phyloP scores from a whole-genome alignment of 2,329 filamentous ascomycete species.

The Epichloe scottii region DNA sequence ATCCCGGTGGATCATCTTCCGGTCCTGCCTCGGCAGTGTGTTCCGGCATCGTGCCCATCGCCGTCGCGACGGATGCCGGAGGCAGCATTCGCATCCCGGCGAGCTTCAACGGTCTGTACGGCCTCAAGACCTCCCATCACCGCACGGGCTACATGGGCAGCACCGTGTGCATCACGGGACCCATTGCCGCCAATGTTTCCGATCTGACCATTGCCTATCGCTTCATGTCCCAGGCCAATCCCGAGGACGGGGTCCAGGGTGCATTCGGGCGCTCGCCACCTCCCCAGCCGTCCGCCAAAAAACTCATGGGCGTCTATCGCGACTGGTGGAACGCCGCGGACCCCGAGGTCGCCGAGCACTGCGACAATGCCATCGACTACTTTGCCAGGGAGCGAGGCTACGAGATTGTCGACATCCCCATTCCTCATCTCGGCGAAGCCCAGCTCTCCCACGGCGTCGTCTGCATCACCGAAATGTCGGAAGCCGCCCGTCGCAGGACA shows the following conservation, averaged over 20 bases:
- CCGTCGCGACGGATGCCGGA: conserved; percentile 63
- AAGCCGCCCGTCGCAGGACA: conserved; percentile 29
- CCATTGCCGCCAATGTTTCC: conserved; percentile 61
- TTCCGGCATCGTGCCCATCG: conserved; percentile 61
- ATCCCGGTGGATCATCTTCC: conserved; percentile 69
- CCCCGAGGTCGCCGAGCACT: conserved; percentile 46
- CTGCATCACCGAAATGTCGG: conserved; percentile 60
- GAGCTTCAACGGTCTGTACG: conserved; percentile 67
- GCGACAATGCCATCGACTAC: conserved; percentile 48
- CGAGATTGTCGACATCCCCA: conserved; percentile 42
- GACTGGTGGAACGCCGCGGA: conserved; percentile 40
- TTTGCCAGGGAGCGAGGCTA: conserved; percentile 38
- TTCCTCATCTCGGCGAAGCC: conserved; percentile 56
- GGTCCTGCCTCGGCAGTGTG: conserved; percentile 60
- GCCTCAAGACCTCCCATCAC: conserved; percentile 67
- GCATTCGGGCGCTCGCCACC: conserved; percentile 49
- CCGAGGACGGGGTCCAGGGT: conserved; percentile 44
- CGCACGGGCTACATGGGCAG: conserved; percentile 47
- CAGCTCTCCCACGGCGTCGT: conserved; percentile 67
- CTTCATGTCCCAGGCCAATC: conserved; percentile 62
- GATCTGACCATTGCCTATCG: conserved; percentile 78
- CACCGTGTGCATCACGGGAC: conserved; percentile 53
- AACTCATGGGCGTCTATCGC: conserved; percentile 59
- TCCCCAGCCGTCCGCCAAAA: conserved; percentile 30
- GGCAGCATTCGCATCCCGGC: conserved; percentile 64